Conservation (phyloP, 768 basidiomycete species). For the Mycena crocata region DNA sequence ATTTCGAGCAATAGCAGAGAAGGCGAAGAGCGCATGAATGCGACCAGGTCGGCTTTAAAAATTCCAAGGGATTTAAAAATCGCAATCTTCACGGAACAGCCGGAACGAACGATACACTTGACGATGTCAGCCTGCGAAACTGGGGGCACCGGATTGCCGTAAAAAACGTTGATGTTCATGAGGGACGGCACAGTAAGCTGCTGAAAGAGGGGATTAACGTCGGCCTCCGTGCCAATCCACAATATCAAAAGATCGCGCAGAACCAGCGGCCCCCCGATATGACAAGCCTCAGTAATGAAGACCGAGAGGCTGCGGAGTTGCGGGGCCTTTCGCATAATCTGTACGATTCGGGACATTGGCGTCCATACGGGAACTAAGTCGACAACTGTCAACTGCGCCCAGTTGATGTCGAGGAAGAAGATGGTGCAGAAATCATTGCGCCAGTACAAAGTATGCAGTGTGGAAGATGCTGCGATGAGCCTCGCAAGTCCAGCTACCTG, state of each 20-base stretch:
- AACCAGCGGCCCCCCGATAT: neutral
- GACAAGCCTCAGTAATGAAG: neutral
- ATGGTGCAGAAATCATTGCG: conserved; percentile 4
- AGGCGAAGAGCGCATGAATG: conserved; percentile 17
- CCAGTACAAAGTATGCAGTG: conserved; percentile 24
- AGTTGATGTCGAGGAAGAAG: conserved; percentile 5
- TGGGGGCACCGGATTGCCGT: neutral
- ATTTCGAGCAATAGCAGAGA: conserved; percentile 19
- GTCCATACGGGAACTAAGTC: conserved; percentile 20
- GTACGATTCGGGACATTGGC: conserved; percentile 20
- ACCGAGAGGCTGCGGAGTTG: conserved; percentile 20
- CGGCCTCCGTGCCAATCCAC: conserved; percentile 20
- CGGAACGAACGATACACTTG: neutral
- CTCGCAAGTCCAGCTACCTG: conserved; percentile 16
- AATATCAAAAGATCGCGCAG: conserved; percentile 21
- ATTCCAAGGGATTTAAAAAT: conserved; percentile 20
- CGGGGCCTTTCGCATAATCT: conserved; percentile 22
- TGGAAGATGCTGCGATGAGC: conserved; percentile 13
- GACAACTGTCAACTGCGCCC: conserved; percentile 23
- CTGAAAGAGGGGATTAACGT: conserved; percentile 21
- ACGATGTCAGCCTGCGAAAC: conserved; percentile 18
- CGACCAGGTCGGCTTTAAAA: conserved; percentile 19
- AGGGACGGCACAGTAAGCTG: conserved; percentile 20
- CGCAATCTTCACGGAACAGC: neutral
- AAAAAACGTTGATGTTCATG: conserved; percentile 21